phyloP scores from a whole-genome alignment of 225 moss, liverwort and hornwort species.

The Bryum argenteum region DNA sequence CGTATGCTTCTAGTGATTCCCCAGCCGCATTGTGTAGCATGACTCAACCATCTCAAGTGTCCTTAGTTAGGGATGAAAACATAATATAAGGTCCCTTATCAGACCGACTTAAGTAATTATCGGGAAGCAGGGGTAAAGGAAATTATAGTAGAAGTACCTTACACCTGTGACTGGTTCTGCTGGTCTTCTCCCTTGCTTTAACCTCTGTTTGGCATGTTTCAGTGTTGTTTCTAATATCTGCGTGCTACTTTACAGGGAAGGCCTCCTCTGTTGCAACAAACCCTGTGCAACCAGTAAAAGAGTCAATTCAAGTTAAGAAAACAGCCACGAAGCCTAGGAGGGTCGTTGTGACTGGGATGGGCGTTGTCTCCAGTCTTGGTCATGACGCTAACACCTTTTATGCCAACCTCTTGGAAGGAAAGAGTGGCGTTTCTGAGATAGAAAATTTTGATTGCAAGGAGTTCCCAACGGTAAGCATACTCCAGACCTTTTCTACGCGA shows the following conservation, averaged over 20 bases:
- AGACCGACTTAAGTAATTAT: slow-evolving; percentile 5
- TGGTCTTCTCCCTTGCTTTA: neutral
- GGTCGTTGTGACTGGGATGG: slow-evolving; percentile 96
- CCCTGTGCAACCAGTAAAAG: slow-evolving; percentile 76
- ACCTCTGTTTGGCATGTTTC: neutral
- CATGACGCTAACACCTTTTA: slow-evolving; percentile 78
- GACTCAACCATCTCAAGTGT: neutral
- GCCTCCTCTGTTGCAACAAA: slow-evolving; percentile 65
- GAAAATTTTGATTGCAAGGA: slow-evolving; percentile 89
- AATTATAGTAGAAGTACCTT: slow-evolving; percentile 10
- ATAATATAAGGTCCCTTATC: neutral
- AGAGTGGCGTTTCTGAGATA: slow-evolving; percentile 81
- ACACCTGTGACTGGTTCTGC: neutral
- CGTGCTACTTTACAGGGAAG: slow-evolving; percentile 58
- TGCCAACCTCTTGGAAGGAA: slow-evolving; percentile 79
- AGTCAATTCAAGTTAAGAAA: slow-evolving; percentile 55
- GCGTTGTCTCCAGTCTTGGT: slow-evolving; percentile 86
- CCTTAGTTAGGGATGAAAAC: neutral
- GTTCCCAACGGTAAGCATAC: slow-evolving; percentile 73
- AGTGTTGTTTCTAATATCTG: slow-evolving; percentile 11
- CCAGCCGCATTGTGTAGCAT: slow-evolving; percentile 14
- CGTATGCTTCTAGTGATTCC: neutral
- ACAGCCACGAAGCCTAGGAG: slow-evolving; percentile 75
- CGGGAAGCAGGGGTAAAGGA: neutral
- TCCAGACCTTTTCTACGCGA: slow-evolving; percentile 25